Percentiles rank a stretch among this genome's conserved stretches.
These are phyloP conservation scores for Rutstroemia sydowiana DNA, from an alignment of 2,329 filamentous ascomycete genomes.

Conservation along the genomic window DNA sequence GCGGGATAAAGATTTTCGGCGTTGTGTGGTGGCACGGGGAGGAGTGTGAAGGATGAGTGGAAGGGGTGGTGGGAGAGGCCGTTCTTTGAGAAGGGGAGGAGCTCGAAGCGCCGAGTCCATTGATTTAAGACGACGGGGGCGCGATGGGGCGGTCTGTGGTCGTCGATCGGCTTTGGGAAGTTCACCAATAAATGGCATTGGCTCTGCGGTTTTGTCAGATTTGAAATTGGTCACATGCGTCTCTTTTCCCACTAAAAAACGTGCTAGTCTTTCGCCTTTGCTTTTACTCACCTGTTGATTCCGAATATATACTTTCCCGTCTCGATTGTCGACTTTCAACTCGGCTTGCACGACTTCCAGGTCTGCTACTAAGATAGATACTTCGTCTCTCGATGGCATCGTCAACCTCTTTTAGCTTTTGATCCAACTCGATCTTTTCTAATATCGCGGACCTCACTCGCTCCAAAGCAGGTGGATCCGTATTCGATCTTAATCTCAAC, in stretches of 20 bases:
- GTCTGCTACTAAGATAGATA: slow-evolving; percentile 34
- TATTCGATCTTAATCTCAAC: slow-evolving; percentile 25
- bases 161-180: slow-evolving; percentile 31
- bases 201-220: slow-evolving; percentile 35
- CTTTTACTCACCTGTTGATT: slow-evolving; percentile 21
- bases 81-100: slow-evolving; percentile 11
- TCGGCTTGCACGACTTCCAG: slow-evolving; percentile 24
- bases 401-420: slow-evolving; percentile 51
- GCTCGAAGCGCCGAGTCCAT: slow-evolving; percentile 1
- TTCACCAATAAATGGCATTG: slow-evolving; percentile 43
- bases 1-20: slow-evolving; percentile 60
- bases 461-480: slow-evolving; percentile 26
- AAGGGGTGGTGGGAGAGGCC: slow-evolving; percentile 41
- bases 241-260: too few species aligned
- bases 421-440: slow-evolving; percentile 46
- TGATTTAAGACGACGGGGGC: slow-evolving; percentile 8
- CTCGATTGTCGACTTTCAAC: slow-evolving; percentile 17
- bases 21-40: slow-evolving; percentile 49
- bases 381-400: slow-evolving; percentile 50
- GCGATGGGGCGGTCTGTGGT: slow-evolving; percentile 9
- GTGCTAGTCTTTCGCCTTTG: too few species aligned
- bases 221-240: too few species aligned
- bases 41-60: slow-evolving; percentile 44
- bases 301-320: slow-evolving; percentile 21
- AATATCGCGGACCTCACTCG: slow-evolving; percentile 28